Evolutionary conservation across 2,329 filamentous ascomycete species (phyloP), one percentile per base, ranked within the genome.

Genomic region (Westerdykella aurantiaca): DNA sequence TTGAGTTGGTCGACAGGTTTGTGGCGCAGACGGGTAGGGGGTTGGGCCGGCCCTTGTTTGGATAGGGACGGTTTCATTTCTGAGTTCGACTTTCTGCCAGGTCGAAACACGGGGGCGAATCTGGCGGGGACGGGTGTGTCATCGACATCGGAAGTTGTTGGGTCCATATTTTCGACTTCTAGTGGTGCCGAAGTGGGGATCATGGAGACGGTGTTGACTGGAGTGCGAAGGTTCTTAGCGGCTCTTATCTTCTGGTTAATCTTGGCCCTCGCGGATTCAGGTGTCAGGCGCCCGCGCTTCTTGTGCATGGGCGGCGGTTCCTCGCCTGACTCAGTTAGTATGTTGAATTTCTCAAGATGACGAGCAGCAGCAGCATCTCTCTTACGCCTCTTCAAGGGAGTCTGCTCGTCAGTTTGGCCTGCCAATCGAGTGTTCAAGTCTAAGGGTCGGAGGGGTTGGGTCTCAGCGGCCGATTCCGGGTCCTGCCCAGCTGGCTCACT

Each of bases 1-100:
- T 70, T 70, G 11, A 95, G 74, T 29, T 76, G 70, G 0, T 73
- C 68, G 3, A 81, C 50, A 0, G 81, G 77, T 40, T 76, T 79
- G 9, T 73, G 63, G 39, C 88, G 80, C n/a, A 65, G 56, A 46
- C 53, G 6, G 23, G 37, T 16, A 49, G 22, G 37, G n/a, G 6
- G 33, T 14, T 35, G 33, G 33, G 33, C 17, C n/a, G 33, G n/a
- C 3, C 5, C 13, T 12, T 35, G 33, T 18, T 35, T 14, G 33
- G n/a, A 18, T 35, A 9, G 5, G 13, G 33, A 18, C 9, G 9
- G 33, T 14, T 35, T 35, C 13, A 13, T 7, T 35, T 14, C n/a
- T 16, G 33, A 18, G 33, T 35, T 35, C 7, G 33, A 9, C 3
- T 6, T 21, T 38, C 22, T 38, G 17, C 12, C 7, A 21, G 21